Evolutionary conservation across 805 yeast genomes (phyloP), one percentile per base, ranked within the genome.

Genomic region (Wickerhamomyces bisporus): DNA sequence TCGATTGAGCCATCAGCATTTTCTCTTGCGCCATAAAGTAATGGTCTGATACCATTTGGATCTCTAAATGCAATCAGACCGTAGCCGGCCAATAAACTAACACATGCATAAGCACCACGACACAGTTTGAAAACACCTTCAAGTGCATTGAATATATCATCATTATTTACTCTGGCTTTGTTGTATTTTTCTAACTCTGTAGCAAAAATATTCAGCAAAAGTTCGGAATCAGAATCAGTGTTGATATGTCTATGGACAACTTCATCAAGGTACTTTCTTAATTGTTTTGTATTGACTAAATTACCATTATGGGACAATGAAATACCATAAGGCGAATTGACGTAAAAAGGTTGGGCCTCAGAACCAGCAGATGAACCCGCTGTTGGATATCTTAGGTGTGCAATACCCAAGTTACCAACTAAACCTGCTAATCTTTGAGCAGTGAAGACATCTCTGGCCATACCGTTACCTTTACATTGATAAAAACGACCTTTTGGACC

Each of bases 341-440:
- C 98, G 57, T 93, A 93, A 58, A 93, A 93, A 5, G 98, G 98
- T 67, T 93, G 98, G 4, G 98, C 98, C 66, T 93, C 98, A 41
- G 95, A 81, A 44, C 88, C 91, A 32, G 98, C 91, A 49, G 86
- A 77, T 5, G 95, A 83, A 15, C 98, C 98, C 27, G 98, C 98
- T 18, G 98, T 93, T 38, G 98, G 98, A 59, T 93, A 93, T 51
- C 98, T 77, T 57, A 93, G 65, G 60, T 93, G 98, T 24, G 89
- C 91, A 49, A 93, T 77, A 44, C 98, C 98, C 91, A 91, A 86
- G 56, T 85, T 84, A 15, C 98, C 98, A 34, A 82, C 81, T 32
- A 93, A 71, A 31, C 86, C 86, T 35, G 65, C 55, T 75, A 91
- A 76, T 57, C 98, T 76, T 32, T 67, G 64, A 59, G 79, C 85